phyloP scores from a whole-genome alignment of 2,329 filamentous ascomycete species.

The Colletotrichum paranaense region DNA sequence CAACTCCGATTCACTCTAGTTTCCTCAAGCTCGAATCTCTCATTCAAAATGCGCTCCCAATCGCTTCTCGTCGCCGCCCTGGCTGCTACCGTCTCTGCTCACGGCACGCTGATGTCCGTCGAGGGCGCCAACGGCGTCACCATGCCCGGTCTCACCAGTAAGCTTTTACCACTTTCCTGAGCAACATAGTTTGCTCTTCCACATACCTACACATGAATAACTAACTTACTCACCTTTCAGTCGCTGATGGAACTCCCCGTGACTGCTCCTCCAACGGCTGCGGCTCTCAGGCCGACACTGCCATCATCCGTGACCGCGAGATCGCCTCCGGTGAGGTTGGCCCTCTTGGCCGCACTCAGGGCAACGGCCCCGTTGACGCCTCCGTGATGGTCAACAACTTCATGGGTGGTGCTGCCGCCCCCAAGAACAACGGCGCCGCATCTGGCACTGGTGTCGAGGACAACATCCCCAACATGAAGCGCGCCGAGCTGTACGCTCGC shows the following conservation, averaged over 20 bases:
- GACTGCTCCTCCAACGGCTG: conserved; percentile 72
- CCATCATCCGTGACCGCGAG: conserved; percentile 73
- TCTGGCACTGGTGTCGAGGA: conserved; percentile 56
- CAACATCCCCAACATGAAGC: conserved; percentile 47
- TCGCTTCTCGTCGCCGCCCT: conserved; percentile 52
- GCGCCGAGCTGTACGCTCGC: conserved; percentile 35
- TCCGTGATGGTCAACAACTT: conserved; percentile 68
- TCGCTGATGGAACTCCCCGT: conserved; percentile 74
- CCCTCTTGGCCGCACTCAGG: conserved; percentile 73
- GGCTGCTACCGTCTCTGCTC: conserved; percentile 58
- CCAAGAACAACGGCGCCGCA: conserved; percentile 52
- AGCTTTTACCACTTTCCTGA: not conserved
- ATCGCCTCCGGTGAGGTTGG: conserved; percentile 62
- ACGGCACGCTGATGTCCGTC: conserved; percentile 68
- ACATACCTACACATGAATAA: not conserved
- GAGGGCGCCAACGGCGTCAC: conserved; percentile 70
- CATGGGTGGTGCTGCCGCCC: conserved; percentile 60
- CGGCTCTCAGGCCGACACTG: conserved; percentile 76
- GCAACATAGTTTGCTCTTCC: not conserved
- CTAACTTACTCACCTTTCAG: conserved; percentile 43
- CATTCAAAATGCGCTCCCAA: conserved; percentile 37
- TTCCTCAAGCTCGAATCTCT: conserved; percentile 22
- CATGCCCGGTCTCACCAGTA: conserved; percentile 66
- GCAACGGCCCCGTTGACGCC: conserved; percentile 68
- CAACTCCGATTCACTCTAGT: conserved; percentile 9